A percentile compares a stretch with the other conserved stretches of the same genome.
Conservation (phyloP, 2,329 filamentous ascomycete species). For the Alternaria sp. region DNA sequence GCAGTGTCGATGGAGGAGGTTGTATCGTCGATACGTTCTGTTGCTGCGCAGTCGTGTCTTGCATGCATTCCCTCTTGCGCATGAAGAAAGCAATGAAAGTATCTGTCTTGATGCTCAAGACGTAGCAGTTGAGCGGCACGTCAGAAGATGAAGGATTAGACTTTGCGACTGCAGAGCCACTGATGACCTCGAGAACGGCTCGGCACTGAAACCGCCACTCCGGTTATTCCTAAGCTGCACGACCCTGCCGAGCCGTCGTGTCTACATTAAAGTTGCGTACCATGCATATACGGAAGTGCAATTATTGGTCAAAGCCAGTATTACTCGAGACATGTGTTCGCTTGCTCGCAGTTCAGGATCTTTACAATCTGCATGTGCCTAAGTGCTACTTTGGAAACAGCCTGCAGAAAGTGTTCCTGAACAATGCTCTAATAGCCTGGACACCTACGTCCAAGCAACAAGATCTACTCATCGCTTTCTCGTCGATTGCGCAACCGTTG, state of each 20-base stretch:
- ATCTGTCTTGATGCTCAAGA: background rate
- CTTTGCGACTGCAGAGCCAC: constrained; percentile 1
- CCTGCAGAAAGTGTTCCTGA: background rate
- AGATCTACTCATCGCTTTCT: background rate
- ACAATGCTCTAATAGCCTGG: constrained; percentile 6
- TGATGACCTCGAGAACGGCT: constrained; percentile 5
- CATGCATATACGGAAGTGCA: constrained; percentile 17
- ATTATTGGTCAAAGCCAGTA: constrained; percentile 9
- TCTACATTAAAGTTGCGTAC: constrained; percentile 19
- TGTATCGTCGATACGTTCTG: background rate
- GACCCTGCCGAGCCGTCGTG: constrained; percentile 8
- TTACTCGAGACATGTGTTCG: constrained; percentile 1
- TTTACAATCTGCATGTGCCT: constrained; percentile 12
- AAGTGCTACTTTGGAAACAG: constrained; percentile 1
- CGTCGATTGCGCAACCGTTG: background rate
- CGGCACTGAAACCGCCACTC: constrained; percentile 5
- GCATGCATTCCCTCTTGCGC: background rate
- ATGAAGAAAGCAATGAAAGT: background rate
- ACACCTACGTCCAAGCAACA: background rate
- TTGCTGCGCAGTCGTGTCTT: background rate
- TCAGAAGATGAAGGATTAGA: constrained; percentile 3
- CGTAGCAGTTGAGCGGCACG: constrained; percentile 3
- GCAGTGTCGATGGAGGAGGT: background rate
- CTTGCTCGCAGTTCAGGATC: constrained; percentile 3
- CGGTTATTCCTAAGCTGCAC: constrained; percentile 11